Evolutionary conservation across 805 yeast species (phyloP), one percentile per base, ranked within the genome.

Genomic region (Wickerhamomyces subpelliculosus): DNA sequence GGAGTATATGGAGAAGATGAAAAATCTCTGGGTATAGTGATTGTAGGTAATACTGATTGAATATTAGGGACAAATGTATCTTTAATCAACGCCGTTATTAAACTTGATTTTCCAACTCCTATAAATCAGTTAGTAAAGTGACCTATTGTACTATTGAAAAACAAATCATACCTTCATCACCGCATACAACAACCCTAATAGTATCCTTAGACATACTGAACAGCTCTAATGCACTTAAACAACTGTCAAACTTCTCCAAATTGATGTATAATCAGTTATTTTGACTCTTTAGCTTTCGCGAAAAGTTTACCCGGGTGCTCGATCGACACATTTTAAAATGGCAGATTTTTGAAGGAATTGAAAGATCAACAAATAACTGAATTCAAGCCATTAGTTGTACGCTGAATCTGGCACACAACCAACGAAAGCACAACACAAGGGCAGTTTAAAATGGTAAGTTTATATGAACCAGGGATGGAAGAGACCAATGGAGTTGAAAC

Each of bases 141-240:
- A 11, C 12, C 19, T n/a, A n/a, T n/a, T 21, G 4, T 22, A 13
- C 12, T 11, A 22, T 13, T 7, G 18, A 5, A 6, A 11, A 16
- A 18, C n/a, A 18, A 8, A 44, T 52, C 40, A 44, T 62, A 19
- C 86, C 84, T 43, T 85, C 94, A 61, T 93, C 98, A 10, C 98
- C 98, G 59, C 97, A 88, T 0, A 93, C 80, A 1, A 87, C 95
- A 1, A 93, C 81, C 40, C 95, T 64, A 23, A 90, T 77, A 1
- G 75, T 70, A 38, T 75, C 79, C 57, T 59, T 58, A 9, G 64
- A 47, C 69, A 64, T 64, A 12, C 7, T n/a, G n/a, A n/a, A n/a
- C n/a, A n/a, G n/a, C n/a, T n/a, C n/a, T n/a, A n/a, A n/a, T n/a
- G n/a, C n/a, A n/a, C n/a, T n/a, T n/a, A n/a, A n/a, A n/a, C n/a